phyloP scores from a whole-genome alignment of 2,329 filamentous ascomycete species.

The Talaromyces albobiverticillius region DNA sequence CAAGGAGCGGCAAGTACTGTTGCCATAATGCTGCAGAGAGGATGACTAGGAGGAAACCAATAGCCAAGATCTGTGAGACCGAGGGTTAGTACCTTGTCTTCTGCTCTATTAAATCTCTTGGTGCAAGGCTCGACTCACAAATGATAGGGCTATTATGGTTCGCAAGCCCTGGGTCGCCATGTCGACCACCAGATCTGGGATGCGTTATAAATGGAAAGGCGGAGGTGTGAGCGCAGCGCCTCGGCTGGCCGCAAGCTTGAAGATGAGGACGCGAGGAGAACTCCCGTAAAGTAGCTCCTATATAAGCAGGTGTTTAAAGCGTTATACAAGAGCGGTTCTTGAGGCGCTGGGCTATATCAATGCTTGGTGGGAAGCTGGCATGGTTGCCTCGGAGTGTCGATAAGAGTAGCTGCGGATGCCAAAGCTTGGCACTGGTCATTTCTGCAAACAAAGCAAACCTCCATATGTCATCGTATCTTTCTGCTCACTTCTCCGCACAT shows the following conservation, averaged over 20 bases:
- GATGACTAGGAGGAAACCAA: slow-evolving; percentile 98
- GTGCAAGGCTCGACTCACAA: slow-evolving; percentile 58
- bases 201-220: background rate
- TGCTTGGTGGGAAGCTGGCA: background rate
- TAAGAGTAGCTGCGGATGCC: background rate
- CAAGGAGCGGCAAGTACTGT: slow-evolving; percentile 90
- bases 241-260: background rate
- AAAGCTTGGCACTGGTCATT: slow-evolving; percentile 10
- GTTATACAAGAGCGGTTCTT: background rate
- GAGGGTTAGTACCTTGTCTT: background rate
- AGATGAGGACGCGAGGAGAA: background rate
- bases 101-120: background rate
- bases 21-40: slow-evolving; percentile 94
- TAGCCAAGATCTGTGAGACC: slow-evolving; percentile 71
- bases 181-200: slow-evolving; percentile 34
- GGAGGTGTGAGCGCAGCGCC: slow-evolving; percentile 3
- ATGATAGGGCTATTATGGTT: slow-evolving; percentile 98
- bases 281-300: background rate
- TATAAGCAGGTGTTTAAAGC: background rate
- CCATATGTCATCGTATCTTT: background rate
- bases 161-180: slow-evolving; percentile 77
- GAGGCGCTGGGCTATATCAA: background rate
- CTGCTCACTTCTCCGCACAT: background rate
- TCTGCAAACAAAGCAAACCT: slow-evolving; percentile 17
- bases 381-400: slow-evolving; percentile 2